These are phyloP conservation scores for Polygonum aviculare DNA, from an alignment of 148 eudicot genomes.

Conservation along the genomic window DNA sequence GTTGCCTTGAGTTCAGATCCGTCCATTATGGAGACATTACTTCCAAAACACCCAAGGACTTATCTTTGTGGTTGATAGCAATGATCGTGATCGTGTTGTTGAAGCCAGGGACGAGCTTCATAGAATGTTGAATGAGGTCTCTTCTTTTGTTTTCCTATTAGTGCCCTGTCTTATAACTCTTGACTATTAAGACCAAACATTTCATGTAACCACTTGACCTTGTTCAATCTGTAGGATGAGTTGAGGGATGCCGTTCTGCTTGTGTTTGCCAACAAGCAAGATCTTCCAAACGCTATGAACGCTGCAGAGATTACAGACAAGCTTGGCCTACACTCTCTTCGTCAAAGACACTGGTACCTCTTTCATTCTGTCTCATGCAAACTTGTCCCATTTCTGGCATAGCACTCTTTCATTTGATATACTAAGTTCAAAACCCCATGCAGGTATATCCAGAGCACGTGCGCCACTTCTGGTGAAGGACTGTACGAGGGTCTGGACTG, in stretches of 20 bases:
- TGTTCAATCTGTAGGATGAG: slow-evolving; percentile 21
- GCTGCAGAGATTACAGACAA: slow-evolving; percentile 13
- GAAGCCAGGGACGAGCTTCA: slow-evolving; percentile 25
- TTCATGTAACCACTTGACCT: neutral
- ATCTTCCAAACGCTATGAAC: slow-evolving; percentile 17
- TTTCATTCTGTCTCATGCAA: neutral
- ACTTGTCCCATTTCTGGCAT: neutral
- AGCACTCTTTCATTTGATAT: neutral
- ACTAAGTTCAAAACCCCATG: neutral
- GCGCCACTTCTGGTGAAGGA: slow-evolving; percentile 13
- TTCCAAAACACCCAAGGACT: slow-evolving; percentile 42
- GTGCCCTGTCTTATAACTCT: neutral
- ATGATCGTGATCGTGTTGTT: slow-evolving; percentile 39
- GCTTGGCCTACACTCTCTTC: slow-evolving; percentile 14
- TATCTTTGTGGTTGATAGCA: slow-evolving; percentile 40
- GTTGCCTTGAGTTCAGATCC: slow-evolving; percentile 19
- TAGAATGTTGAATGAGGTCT: slow-evolving; percentile 44
- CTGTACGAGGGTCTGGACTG: slow-evolving; percentile 14
- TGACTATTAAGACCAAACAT: neutral
- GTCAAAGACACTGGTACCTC: slow-evolving; percentile 11
- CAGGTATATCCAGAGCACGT: slow-evolving; percentile 7
- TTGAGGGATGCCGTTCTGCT: slow-evolving; percentile 37
- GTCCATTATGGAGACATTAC: slow-evolving; percentile 43
- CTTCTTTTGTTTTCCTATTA: neutral
- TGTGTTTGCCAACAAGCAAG: slow-evolving; percentile 41